Evolutionary conservation across 169 alveolate species (phyloP).

Genomic region (Eimeria acervulina): DNA sequence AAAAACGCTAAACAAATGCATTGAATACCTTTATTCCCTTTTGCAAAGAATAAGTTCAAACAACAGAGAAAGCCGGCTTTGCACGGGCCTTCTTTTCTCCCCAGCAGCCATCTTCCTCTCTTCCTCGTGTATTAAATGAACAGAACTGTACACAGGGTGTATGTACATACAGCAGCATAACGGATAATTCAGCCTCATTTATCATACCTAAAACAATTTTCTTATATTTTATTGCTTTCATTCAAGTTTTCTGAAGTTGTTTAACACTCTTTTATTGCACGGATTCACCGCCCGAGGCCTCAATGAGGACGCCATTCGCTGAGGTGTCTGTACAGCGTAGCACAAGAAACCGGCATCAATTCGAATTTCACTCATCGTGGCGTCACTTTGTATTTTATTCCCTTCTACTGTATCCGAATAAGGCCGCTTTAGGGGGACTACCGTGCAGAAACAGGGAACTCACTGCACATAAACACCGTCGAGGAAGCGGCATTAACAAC

Average conservation of each 20-base stretch:
- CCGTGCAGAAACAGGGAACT: neutral
- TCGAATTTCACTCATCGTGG: neutral
- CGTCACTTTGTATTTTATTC: neutral
- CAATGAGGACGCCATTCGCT: neutral
- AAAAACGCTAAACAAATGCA: neutral
- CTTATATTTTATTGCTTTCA: neutral
- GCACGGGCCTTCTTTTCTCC: neutral
- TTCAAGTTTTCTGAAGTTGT: neutral
- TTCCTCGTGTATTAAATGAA: neutral
- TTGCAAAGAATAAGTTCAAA: neutral
- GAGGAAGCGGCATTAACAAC: neutral
- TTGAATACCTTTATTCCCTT: neutral
- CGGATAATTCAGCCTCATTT: neutral
- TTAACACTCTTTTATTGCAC: neutral
- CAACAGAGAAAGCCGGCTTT: neutral
- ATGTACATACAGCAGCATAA: neutral
- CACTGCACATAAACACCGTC: too few species aligned
- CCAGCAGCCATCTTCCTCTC: neutral
- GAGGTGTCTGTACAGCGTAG: conserved; percentile 33
- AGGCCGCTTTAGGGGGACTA: neutral
- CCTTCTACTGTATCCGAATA: neutral
- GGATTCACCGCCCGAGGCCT: neutral
- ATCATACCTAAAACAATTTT: neutral
- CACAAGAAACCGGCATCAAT: neutral
- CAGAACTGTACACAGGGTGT: neutral